Conservation (phyloP, 768 basidiomycete genomes). For the Russula dissimulans region DNA sequence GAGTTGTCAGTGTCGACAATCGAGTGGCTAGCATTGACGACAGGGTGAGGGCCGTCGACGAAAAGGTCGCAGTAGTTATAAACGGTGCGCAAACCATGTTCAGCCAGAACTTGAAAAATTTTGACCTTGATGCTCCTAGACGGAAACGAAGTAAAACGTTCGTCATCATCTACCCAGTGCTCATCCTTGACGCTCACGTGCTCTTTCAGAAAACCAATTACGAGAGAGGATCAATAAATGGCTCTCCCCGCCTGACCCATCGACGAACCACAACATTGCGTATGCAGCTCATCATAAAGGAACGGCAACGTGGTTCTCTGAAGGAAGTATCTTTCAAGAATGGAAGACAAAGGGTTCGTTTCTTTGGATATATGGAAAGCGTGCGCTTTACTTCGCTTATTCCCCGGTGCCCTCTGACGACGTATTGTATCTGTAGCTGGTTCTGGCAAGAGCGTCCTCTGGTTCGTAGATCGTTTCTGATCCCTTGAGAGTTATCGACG, state of each 20-base stretch:
- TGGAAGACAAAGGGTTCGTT: background rate
- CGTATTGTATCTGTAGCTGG: background rate
- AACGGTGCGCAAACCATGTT: background rate
- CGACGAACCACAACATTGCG: background rate
- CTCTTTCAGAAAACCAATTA: background rate
- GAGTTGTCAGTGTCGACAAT: background rate
- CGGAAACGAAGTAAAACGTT: background rate
- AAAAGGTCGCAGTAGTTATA: background rate
- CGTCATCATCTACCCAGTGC: background rate
- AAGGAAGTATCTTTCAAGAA: background rate
- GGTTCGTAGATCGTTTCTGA: background rate
- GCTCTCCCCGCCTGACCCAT: constrained; percentile 7
- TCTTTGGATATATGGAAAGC: constrained; percentile 2
- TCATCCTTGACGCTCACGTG: background rate
- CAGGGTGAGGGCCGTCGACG: no score
- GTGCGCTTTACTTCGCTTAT: background rate
- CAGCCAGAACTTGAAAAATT: no score
- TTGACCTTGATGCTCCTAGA: background rate
- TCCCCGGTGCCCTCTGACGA: no score
- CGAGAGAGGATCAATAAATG: background rate
- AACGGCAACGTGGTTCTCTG: background rate
- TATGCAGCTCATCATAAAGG: background rate
- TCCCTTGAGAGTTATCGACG: background rate
- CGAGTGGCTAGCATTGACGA: background rate
- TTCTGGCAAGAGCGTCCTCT: background rate